These are phyloP conservation scores for Neurospora hispaniola DNA, from an alignment of 495 filamentous ascomycete species.

Conservation along the genomic window DNA sequence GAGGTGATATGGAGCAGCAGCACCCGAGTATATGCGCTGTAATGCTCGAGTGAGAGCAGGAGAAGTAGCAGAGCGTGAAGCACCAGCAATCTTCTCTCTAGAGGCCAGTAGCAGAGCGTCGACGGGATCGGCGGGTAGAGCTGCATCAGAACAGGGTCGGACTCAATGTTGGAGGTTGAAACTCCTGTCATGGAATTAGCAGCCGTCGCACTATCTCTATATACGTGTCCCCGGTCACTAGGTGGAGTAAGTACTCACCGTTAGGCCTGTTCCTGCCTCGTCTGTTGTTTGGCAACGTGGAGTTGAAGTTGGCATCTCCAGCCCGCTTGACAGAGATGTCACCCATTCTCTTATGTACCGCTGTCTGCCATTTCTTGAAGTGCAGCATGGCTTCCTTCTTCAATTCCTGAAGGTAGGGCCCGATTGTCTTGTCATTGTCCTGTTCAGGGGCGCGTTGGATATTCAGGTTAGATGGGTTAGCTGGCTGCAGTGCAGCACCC, in stretches of 20 bases:
- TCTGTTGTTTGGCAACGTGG: slow-evolving; percentile 2
- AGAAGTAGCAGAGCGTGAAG: slow-evolving; percentile 58
- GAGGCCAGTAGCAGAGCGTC: slow-evolving; percentile 26
- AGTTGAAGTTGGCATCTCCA: slow-evolving; percentile 9
- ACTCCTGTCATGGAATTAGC: slow-evolving; percentile 17
- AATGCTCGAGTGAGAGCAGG: slow-evolving; percentile 70
- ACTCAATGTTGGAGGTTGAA: slow-evolving; percentile 20
- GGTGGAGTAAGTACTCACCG: slow-evolving; percentile 3
- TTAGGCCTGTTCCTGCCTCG: slow-evolving; percentile 5
- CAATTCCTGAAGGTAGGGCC: slow-evolving; percentile 30
- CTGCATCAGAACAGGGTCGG: slow-evolving; percentile 26
- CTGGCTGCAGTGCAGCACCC: neutral
- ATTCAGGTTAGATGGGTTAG: neutral
- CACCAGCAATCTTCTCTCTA: slow-evolving; percentile 37
- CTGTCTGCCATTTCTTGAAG: slow-evolving; percentile 35
- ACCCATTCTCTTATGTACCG: slow-evolving; percentile 25
- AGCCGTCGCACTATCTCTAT: neutral
- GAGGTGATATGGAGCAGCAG: slow-evolving; percentile 60
- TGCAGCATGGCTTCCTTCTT: slow-evolving; percentile 32
- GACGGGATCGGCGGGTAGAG: slow-evolving; percentile 37
- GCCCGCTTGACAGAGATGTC: slow-evolving; percentile 30
- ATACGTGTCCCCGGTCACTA: neutral
- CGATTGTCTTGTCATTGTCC: slow-evolving; percentile 12
- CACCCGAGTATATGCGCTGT: slow-evolving; percentile 64
- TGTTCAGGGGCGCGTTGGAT: neutral